These are phyloP conservation scores for Auricularia auricula-judae DNA, from an alignment of 768 basidiomycete species.

Conservation along the genomic window DNA sequence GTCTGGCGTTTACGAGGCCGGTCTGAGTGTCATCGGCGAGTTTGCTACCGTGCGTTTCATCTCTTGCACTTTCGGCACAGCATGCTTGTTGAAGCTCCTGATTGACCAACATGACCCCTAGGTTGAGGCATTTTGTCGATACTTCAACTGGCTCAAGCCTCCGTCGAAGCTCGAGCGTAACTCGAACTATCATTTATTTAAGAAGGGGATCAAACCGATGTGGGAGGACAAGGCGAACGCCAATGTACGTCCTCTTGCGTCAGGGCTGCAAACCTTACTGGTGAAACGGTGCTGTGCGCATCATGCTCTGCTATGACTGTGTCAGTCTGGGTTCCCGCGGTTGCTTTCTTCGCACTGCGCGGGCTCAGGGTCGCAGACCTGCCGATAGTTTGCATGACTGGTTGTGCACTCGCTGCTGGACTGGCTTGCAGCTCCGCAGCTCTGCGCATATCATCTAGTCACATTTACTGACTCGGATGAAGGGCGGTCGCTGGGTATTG, in stretches of 20 bases:
- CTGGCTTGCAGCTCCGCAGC: too few relatives aligned
- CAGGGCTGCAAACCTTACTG: too few relatives aligned
- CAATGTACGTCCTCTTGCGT: conserved; percentile 17
- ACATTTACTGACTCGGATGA: not conserved
- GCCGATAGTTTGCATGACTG: too few relatives aligned
- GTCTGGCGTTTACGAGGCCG: conserved; percentile 72
- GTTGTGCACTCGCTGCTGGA: too few relatives aligned
- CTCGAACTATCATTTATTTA: conserved; percentile 94
- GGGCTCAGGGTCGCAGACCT: too few relatives aligned
- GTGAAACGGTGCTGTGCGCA: too few relatives aligned
- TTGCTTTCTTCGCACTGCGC: too few relatives aligned
- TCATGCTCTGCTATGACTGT: too few relatives aligned
- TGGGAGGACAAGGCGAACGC: conserved; percentile 94
- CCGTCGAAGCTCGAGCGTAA: conserved; percentile 82
- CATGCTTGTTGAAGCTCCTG: not conserved
- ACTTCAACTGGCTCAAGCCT: conserved; percentile 90
- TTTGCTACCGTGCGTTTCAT: conserved; percentile 54
- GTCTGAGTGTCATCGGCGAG: conserved; percentile 75
- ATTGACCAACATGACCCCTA: not conserved
- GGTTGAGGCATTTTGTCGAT: conserved; percentile 77
- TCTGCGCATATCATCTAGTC: not conserved
- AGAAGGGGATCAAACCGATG: conserved; percentile 90
- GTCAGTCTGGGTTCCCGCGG: too few relatives aligned
- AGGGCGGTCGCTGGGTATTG: conserved; percentile 88
- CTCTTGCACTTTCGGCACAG: not conserved